Conservation (phyloP, 2,329 filamentous ascomycete genomes). For the Colletotrichum higginsianum region DNA sequence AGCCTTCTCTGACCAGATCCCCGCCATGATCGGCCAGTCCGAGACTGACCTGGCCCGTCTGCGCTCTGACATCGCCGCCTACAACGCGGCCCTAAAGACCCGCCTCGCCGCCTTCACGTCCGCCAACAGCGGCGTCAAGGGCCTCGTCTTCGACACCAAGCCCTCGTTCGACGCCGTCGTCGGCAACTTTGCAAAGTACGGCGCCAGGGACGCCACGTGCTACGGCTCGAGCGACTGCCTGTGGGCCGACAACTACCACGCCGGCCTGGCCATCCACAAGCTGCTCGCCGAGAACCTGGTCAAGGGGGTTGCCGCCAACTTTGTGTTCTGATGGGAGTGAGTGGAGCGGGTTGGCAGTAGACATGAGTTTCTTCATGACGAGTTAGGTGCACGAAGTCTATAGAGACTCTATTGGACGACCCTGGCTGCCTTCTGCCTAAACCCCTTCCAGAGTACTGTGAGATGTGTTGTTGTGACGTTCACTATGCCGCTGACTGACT, state of each 20-base stretch:
- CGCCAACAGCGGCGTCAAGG: slow-evolving; percentile 52
- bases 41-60: slow-evolving; percentile 39
- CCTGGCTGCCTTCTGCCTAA: no score
- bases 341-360: not conserved
- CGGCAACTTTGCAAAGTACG: slow-evolving; percentile 47
- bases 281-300: slow-evolving; percentile 56
- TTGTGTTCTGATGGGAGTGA: slow-evolving; percentile 20
- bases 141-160: slow-evolving; percentile 57
- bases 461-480: no score
- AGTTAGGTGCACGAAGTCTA: not conserved
- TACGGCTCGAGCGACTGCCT: slow-evolving; percentile 62
- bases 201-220: slow-evolving; percentile 48
- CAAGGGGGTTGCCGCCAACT: slow-evolving; percentile 40
- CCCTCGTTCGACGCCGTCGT: slow-evolving; percentile 59
- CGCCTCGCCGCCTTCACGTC: slow-evolving; percentile 51
- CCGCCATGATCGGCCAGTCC: slow-evolving; percentile 49
- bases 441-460: no score
- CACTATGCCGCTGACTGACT: no score
- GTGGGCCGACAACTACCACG: slow-evolving; percentile 62
- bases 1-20: slow-evolving; percentile 55
- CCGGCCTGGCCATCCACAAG: slow-evolving; percentile 57
- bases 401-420: not conserved
- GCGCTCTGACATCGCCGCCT: slow-evolving; percentile 51
- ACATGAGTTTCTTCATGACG: no score
- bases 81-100: slow-evolving; percentile 53